phyloP scores from a whole-genome alignment of 2,329 filamentous ascomycete genomes.

The Penicillium vulpinum region DNA sequence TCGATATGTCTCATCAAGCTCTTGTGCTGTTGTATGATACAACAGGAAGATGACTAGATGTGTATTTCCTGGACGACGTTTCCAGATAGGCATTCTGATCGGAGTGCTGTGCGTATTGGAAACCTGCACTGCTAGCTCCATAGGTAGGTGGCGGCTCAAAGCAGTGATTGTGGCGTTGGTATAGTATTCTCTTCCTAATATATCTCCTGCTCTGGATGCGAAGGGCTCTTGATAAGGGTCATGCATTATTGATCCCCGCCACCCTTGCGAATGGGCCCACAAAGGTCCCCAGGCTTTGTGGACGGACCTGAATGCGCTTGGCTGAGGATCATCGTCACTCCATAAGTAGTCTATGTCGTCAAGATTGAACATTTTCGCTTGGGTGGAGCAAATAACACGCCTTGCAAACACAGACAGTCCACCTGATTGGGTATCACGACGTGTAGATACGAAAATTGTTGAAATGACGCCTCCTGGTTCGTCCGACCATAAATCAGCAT shows the following conservation, averaged over 20 bases:
- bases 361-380: background rate
- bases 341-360: background rate
- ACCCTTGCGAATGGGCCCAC: background rate
- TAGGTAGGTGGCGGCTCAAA: background rate
- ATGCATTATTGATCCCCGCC: background rate
- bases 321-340: background rate
- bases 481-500: too few relatives aligned
- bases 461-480: too few relatives aligned
- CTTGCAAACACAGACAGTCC: background rate
- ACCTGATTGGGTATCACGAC: background rate
- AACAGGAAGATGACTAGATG: background rate
- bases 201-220: background rate
- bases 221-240: background rate
- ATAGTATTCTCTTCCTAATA: background rate
- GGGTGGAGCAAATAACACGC: background rate
- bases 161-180: background rate
- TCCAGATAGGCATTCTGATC: background rate
- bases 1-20: background rate
- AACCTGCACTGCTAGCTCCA: background rate
- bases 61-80: background rate
- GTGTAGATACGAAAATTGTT: background rate
- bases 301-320: background rate
- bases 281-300: background rate
- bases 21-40: background rate
- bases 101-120: background rate